A percentile compares a stretch with the other conserved stretches of the same genome.
Evolutionary conservation across 1,284 basidiomycete genomes (phyloP).

Genomic region (Irpex sp.): DNA sequence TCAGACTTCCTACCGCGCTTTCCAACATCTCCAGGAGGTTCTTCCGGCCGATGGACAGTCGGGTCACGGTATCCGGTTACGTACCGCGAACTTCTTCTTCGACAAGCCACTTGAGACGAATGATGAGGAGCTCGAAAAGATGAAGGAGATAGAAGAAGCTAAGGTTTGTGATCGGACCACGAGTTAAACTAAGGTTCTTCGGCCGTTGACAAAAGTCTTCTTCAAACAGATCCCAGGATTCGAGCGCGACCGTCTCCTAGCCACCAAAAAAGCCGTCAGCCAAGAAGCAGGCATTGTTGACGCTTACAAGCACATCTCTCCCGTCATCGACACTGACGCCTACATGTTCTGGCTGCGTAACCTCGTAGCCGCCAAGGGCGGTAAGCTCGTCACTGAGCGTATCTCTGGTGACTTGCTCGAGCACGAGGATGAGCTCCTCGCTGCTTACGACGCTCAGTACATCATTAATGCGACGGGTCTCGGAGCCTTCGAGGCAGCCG

Average conservation of each 20-base stretch:
- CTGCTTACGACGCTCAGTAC: slow-evolving; percentile 26
- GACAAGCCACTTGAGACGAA: slow-evolving; percentile 24
- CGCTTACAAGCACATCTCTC: slow-evolving; percentile 31
- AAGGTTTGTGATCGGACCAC: slow-evolving; percentile 1
- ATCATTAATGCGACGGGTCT: slow-evolving; percentile 36
- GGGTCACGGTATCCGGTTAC: slow-evolving; percentile 19
- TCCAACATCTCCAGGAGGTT: slow-evolving; percentile 20
- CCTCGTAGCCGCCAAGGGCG: slow-evolving; percentile 30
- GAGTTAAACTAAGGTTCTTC: background rate
- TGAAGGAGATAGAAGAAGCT: slow-evolving; percentile 26
- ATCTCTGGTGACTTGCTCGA: slow-evolving; percentile 24
- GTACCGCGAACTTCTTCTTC: slow-evolving; percentile 32
- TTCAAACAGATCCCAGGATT: slow-evolving; percentile 25
- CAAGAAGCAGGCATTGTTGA: slow-evolving; percentile 31
- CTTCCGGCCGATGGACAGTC: slow-evolving; percentile 13
- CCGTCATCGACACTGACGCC: slow-evolving; percentile 34
- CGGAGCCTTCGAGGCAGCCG: slow-evolving; percentile 27
- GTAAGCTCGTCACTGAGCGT: slow-evolving; percentile 26
- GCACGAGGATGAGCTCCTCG: slow-evolving; percentile 29
- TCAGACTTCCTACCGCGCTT: slow-evolving; percentile 30
- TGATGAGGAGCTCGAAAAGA: slow-evolving; percentile 30
- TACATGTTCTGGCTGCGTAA: slow-evolving; percentile 30
- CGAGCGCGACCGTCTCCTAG: slow-evolving; percentile 23
- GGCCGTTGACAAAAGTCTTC: background rate
- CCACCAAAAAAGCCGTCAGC: slow-evolving; percentile 24